Percentiles rank a stretch among this genome's conserved stretches.
Evolutionary conservation across 176 grass and related monocot genomes (phyloP).

Genomic region (Raddia guianensis): DNA sequence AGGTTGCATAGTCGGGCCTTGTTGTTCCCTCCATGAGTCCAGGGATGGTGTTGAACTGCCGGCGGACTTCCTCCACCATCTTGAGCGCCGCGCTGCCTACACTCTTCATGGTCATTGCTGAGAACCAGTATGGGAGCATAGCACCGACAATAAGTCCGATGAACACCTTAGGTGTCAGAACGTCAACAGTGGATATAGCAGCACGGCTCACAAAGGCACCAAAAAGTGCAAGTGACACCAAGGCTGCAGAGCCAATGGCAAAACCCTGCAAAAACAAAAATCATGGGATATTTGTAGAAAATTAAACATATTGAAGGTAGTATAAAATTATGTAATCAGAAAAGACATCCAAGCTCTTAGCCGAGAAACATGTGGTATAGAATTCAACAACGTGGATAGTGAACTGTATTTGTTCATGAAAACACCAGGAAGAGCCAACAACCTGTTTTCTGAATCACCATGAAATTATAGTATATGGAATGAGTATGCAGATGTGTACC

Average conservation of each 20-base stretch:
- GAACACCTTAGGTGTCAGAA: constrained; percentile 86
- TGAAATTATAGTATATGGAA: not conserved
- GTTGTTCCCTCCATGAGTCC: constrained; percentile 75
- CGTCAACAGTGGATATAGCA: constrained; percentile 70
- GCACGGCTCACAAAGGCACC: constrained; percentile 88
- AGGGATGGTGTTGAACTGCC: constrained; percentile 85
- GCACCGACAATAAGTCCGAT: constrained; percentile 79
- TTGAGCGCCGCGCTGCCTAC: constrained; percentile 79
- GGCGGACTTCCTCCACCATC: constrained; percentile 88
- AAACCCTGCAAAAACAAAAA: constrained; percentile 60
- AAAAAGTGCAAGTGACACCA: constrained; percentile 85
- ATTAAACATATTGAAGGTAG: not conserved
- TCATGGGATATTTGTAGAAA: not conserved
- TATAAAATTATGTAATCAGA: constrained; percentile 5
- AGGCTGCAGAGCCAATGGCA: constrained; percentile 83
- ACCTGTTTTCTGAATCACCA: not conserved
- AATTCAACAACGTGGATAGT: not conserved
- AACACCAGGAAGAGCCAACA: not conserved
- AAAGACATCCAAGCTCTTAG: constrained; percentile 5
- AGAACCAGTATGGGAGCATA: constrained; percentile 92
- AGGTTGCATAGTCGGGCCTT: constrained; percentile 78
- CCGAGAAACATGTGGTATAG: not conserved
- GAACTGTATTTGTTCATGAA: not conserved
- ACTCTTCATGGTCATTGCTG: constrained; percentile 94
- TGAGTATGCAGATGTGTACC: constrained; percentile 30